Conservation (phyloP, 106 monocot genomes). For the Acorus calamus region DNA sequence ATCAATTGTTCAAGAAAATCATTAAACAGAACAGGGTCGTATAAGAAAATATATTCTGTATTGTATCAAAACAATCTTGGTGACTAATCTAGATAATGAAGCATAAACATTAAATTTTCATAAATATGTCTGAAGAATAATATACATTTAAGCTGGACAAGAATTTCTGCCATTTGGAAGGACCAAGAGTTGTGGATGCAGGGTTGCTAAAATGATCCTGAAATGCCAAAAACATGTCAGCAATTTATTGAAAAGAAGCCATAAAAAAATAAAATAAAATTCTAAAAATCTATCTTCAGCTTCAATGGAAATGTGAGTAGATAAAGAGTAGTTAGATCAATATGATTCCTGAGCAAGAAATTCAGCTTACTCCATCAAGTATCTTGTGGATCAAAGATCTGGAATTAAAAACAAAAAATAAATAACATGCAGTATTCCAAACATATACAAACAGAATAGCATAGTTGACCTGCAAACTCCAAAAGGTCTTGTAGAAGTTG, state of each 20-base stretch:
- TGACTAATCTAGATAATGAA: no score
- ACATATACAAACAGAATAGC: constrained; percentile 2
- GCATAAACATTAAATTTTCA: neutral
- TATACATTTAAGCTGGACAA: constrained; percentile 57
- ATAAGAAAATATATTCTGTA: neutral
- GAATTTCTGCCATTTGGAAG: constrained; percentile 91
- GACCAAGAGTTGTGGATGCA: constrained; percentile 37
- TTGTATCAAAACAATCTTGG: neutral
- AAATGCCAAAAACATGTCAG: neutral
- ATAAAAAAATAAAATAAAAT: constrained; percentile 5
- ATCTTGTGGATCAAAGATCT: no score
- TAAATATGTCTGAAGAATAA: constrained; percentile 1
- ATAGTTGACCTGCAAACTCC: constrained; percentile 92
- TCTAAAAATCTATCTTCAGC: neutral
- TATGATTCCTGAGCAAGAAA: no score
- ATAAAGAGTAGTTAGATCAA: no score
- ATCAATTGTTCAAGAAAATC: neutral
- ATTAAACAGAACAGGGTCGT: neutral
- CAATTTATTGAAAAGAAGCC: no score
- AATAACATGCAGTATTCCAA: neutral
- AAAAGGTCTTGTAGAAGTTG: constrained; percentile 98
- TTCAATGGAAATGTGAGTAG: no score
- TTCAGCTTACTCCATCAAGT: no score
- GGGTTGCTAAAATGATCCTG: constrained; percentile 90
- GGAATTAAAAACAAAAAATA: neutral